A percentile compares a stretch with the other conserved stretches of the same genome.
These are phyloP conservation scores for Tetracladium maxilliforme DNA, from an alignment of 2,329 filamentous ascomycete genomes.

Conservation along the genomic window DNA sequence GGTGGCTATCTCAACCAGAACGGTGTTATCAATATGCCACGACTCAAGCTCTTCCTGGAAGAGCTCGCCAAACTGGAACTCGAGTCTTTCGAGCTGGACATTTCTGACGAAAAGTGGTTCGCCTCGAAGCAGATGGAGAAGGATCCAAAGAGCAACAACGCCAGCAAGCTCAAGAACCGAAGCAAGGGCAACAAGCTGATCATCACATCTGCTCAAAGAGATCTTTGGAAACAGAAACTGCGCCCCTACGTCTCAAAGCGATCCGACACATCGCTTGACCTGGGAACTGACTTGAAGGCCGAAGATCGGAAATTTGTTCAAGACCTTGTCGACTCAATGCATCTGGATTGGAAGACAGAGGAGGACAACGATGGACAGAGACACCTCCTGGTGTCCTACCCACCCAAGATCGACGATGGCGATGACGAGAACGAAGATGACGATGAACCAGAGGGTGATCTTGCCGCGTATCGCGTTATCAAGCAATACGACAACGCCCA, in stretches of 20 bases:
- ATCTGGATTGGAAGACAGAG: constrained; percentile 49
- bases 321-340: constrained; percentile 60
- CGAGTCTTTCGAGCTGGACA: constrained; percentile 84
- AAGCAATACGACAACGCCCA: constrained; percentile 85
- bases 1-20: constrained; percentile 95
- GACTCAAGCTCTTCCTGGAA: constrained; percentile 63
- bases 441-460: constrained; percentile 70
- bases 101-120: constrained; percentile 82
- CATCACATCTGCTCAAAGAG: constrained; percentile 67
- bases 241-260: constrained; percentile 70
- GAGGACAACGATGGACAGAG: constrained; percentile 50
- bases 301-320: constrained; percentile 88
- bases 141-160: constrained; percentile 37
- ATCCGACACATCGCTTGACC: constrained; percentile 49
- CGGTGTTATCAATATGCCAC: constrained; percentile 76
- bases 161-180: constrained; percentile 25
- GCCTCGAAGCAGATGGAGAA: constrained; percentile 69
- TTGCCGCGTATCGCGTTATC: constrained; percentile 73
- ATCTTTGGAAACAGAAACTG: constrained; percentile 65
- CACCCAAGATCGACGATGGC: constrained; percentile 27
- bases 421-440: constrained; percentile 52
- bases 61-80: constrained; percentile 82
- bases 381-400: constrained; percentile 49
- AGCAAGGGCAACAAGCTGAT: constrained; percentile 57
- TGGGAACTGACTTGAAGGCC: constrained; percentile 60